Percentiles rank a stretch among this genome's conserved stretches.
Evolutionary conservation across 2,329 filamentous ascomycete genomes (phyloP).

Genomic region (Phialophora chinensis): DNA sequence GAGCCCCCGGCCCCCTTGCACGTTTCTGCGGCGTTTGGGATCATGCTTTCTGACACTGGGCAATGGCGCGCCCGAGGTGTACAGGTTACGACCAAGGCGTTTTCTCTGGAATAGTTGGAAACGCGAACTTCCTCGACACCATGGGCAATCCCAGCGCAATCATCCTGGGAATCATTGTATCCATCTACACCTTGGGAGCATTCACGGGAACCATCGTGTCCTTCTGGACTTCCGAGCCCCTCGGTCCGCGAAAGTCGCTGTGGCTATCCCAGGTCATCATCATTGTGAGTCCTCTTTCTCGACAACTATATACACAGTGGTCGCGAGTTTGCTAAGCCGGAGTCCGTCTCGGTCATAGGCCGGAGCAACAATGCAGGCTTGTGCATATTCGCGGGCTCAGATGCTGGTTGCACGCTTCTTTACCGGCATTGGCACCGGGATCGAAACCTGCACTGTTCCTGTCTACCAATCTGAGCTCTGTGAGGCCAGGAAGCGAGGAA

Average conservation of each 20-base stretch:
- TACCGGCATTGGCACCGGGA: not conserved
- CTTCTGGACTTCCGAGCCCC: not conserved
- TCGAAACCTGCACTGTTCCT: not conserved
- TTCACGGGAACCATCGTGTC: not conserved
- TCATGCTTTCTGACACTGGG: no score
- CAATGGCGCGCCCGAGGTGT: no score
- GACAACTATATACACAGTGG: no score
- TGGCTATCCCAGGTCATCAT: no score
- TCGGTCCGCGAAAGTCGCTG: no score
- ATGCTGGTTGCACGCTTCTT: not conserved
- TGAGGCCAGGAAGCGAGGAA: not conserved
- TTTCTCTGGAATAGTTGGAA: slow-evolving; percentile 43
- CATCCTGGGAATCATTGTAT: slow-evolving; percentile 36
- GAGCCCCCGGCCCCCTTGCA: no score
- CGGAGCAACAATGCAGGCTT: not conserved
- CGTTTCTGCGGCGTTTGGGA: no score
- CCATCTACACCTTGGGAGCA: slow-evolving; percentile 35
- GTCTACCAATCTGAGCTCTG: not conserved
- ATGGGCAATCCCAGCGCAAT: slow-evolving; percentile 24
- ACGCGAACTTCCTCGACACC: slow-evolving; percentile 43
- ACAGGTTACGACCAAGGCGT: slow-evolving; percentile 48
- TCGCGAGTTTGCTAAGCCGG: no score
- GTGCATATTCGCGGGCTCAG: not conserved
- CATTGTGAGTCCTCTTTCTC: no score
- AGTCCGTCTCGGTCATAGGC: not conserved